Evolutionary conservation across 768 basidiomycete genomes (phyloP), one percentile per base, ranked within the genome.

Genomic region (Pluteus cervinus): DNA sequence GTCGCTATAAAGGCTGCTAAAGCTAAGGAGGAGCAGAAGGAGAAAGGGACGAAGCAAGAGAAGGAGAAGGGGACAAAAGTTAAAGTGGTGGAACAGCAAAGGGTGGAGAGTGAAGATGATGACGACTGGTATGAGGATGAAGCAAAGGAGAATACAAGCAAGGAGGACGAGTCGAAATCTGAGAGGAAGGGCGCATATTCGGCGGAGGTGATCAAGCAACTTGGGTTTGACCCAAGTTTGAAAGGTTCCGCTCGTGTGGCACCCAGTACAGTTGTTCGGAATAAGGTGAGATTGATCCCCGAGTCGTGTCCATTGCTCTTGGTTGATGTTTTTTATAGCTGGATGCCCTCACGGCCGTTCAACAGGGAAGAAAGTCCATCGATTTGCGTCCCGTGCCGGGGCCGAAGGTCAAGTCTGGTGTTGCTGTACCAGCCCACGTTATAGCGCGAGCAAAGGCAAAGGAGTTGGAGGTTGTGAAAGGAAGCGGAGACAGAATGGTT

Each of bases 151-250:
- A 46, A 41, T 38, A 47, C 31, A 6, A 46, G 38, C 28, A 43
- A 39, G 16, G 33, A 36, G 15, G 43, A 41, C 29, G 40, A 44
- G 28, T 37, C 15, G 42, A 56, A 31, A 21, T 35, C 33, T 20
- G 38, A 28, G 35, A 29, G 33, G 22, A 38, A 45, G 26, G 46
- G 39, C 26, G 33, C 42, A 32, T 90, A 82, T 54, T 79, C 80
- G 25, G 77, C 81, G 1, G 64, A 65, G 34, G 56, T 84, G 16
- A 76, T 91, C 50, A 80, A 80, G 50, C 65, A 72, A 4, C 64
- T 91, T 3, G 88, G 88, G 2, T 91, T 90, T 42, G 85, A 91
- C 57, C 88, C 88, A 17, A 75, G 77, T 2, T 51, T 66, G 6
- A 80, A 77, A 49, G 56, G 62, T 29, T 76, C 76, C 2, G 68